A percentile compares a stretch with the other conserved stretches of the same genome.
These are phyloP conservation scores for Nitzschia sp. DNA, from an alignment of 108 stramenopile genomes.

Conservation along the genomic window DNA sequence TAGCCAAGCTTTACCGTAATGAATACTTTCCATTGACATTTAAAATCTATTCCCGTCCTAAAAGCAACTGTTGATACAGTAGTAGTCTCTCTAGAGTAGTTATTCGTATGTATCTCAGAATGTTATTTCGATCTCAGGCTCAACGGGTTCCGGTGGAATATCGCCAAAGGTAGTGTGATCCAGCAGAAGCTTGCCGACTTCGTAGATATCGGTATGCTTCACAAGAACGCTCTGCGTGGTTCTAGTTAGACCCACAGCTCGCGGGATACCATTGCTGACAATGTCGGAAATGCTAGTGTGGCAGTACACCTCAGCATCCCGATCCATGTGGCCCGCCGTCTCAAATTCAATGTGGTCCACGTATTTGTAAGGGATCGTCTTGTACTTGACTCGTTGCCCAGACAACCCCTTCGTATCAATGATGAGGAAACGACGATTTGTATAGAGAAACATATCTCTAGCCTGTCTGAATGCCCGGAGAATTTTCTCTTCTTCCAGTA, in stretches of 20 bases:
- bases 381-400: constrained; percentile 64
- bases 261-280: constrained; percentile 6
- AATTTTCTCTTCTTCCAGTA: constrained; percentile 59
- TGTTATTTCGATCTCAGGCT: constrained; percentile 14
- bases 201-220: constrained; percentile 22
- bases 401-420: constrained; percentile 65
- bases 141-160: neutral
- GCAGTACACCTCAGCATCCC: constrained; percentile 33
- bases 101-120: neutral
- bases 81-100: too few species aligned
- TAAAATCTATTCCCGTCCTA: too few species aligned
- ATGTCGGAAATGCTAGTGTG: constrained; percentile 8
- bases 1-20: too few species aligned
- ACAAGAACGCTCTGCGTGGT: constrained; percentile 29
- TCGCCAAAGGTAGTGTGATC: constrained; percentile 9
- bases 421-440: constrained; percentile 51
- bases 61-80: too few species aligned
- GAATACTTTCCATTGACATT: too few species aligned
- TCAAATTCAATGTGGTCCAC: constrained; percentile 56
- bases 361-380: constrained; percentile 52
- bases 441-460: constrained; percentile 54
- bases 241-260: neutral
- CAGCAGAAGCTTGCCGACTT: constrained; percentile 17
- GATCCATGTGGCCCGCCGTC: constrained; percentile 50
- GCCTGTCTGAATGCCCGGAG: constrained; percentile 54